Base-by-base conservation (phyloP, 2,329 filamentous ascomycete species). In the Aspergillus nomiae region DNA sequence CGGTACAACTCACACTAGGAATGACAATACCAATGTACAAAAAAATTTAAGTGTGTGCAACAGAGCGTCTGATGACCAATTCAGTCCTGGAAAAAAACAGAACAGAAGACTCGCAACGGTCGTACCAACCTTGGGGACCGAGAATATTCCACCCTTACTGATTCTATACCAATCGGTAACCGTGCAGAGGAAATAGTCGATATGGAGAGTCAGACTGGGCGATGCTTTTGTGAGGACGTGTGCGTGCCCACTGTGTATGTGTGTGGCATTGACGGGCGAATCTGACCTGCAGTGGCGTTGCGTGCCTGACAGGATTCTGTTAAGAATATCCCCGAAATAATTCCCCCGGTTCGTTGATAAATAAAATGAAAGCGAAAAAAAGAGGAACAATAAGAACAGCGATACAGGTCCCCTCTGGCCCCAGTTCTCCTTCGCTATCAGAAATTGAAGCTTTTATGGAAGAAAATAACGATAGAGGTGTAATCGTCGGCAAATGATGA, bases 201-300 rank as follows among this genome's bases (percentile, higher is more conserved):
- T 68, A 71, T 70, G 69, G 68, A 70, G 71, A 72, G 68, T 70
- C 65, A 66, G 71, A 67, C 68, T 70, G 70, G 67, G 64, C 60
- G 65, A 68, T 67, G 60, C 59, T 65, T 67, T 71, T 65, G 66
- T 65, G 68, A 71, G 67, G 63, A 56, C 55, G 59, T 56, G 65
- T 69, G 68, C 63, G 66, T 67, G 65, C 61, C 50, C 63, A 53
- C 60, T 67, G 61, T 46, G 54, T 65, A 61, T 62, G 65, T 67
- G 67, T 66, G 67, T 69, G 66, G 67, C 67, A 69, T 69, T 69
- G 62, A 41, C 54, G 43, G 26, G 36, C 34, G 59, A 62, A 58
- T 45, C 56, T 58, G 43, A 59, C 58, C 57, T 64, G 62, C 65
- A 66, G 62, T 43, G 63, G 53, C 62, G 59, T 43, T 59, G 59